Evolutionary conservation across 2,329 filamentous ascomycete species (phyloP).

Genomic region (Fusarium paranaense): DNA sequence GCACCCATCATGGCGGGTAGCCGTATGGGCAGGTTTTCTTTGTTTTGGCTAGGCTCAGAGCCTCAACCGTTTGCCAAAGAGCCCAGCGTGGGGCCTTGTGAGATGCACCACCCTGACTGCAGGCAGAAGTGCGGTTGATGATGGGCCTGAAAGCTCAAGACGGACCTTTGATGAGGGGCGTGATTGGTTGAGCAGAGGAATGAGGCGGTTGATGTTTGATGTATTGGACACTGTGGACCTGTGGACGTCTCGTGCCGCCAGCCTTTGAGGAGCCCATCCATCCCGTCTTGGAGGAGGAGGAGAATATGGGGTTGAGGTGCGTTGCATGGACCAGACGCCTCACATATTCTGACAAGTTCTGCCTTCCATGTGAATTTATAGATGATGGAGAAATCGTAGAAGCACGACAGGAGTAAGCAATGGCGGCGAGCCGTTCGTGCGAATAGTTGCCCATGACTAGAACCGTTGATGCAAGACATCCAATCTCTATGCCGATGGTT

Average conservation of each 20-base stretch:
- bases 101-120: neutral
- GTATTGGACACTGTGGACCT: slow-evolving; percentile 5
- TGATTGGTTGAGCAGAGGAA: neutral
- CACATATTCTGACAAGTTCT: neutral
- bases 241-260: slow-evolving; percentile 9
- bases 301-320: neutral
- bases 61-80: neutral
- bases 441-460: neutral
- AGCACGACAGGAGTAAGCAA: neutral
- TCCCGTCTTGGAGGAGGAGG: neutral
- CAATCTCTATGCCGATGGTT: neutral
- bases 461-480: neutral
- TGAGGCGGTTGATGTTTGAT: slow-evolving; percentile 3
- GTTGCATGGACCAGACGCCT: neutral
- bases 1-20: slow-evolving; percentile 3
- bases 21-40: neutral
- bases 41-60: slow-evolving; percentile 12
- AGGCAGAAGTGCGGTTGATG: slow-evolving; percentile 9
- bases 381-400: neutral
- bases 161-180: neutral
- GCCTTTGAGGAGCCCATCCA: neutral
- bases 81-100: neutral
- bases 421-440: neutral
- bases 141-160: neutral
- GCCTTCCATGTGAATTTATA: neutral